Percentiles rank a stretch among this genome's conserved stretches.
These are phyloP conservation scores for Rosa hybrid DNA, from an alignment of 331 rosid genomes.

Conservation along the genomic window DNA sequence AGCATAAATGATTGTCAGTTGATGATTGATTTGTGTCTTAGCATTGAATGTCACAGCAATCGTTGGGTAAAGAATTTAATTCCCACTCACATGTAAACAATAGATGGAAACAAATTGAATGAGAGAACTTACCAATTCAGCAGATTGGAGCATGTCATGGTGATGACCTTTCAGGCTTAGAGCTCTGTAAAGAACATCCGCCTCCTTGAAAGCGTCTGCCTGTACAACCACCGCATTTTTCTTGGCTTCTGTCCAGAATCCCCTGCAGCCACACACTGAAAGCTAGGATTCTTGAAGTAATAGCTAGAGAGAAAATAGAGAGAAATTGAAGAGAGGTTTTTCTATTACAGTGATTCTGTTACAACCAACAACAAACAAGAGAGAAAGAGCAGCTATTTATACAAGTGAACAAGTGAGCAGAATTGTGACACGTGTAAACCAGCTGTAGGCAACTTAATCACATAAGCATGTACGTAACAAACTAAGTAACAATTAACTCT, in stretches of 20 bases:
- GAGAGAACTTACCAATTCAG: slow-evolving; percentile 59
- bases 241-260: slow-evolving; percentile 67
- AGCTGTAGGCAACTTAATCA: no score
- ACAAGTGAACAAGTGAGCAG: no score
- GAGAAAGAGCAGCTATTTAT: no score
- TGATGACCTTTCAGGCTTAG: slow-evolving; percentile 73
- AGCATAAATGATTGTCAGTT: not conserved
- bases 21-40: not conserved
- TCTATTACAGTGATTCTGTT: no score
- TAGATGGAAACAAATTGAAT: not conserved
- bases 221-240: slow-evolving; percentile 68
- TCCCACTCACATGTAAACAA: no score
- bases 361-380: no score
- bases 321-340: no score
- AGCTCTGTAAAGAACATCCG: slow-evolving; percentile 67
- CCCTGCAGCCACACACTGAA: slow-evolving; percentile 44
- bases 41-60: not conserved
- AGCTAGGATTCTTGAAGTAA: no score
- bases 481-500: no score
- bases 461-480: no score
- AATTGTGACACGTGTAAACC: no score
- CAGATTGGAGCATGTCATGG: slow-evolving; percentile 76
- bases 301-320: no score
- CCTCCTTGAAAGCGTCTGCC: slow-evolving; percentile 95
- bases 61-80: not conserved